Evolutionary conservation across 2,329 filamentous ascomycete species (phyloP).

Genomic region (Juglanconis sp.): DNA sequence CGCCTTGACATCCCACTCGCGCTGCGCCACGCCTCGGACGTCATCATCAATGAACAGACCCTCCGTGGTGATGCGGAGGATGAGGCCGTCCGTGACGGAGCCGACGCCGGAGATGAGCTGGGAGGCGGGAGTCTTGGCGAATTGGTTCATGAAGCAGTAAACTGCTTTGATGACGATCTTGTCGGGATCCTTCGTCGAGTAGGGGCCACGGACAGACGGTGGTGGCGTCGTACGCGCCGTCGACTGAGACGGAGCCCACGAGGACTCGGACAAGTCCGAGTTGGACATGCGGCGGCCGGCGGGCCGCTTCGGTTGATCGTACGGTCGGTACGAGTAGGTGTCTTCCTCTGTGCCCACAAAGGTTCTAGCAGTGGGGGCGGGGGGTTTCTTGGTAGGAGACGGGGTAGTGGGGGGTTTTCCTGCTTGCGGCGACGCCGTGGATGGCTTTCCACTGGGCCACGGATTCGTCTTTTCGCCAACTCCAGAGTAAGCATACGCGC

Average conservation of each 20-base stretch:
- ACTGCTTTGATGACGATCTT: constrained; percentile 96
- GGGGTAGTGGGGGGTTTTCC: constrained; percentile 29
- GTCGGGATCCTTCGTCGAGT: constrained; percentile 84
- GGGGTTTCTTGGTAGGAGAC: constrained; percentile 39
- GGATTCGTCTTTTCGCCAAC: constrained; percentile 68
- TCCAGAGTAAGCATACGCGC: constrained; percentile 61
- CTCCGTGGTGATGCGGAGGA: constrained; percentile 88
- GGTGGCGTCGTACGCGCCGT: constrained; percentile 82
- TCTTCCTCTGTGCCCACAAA: constrained; percentile 62
- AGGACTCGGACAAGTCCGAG: constrained; percentile 76
- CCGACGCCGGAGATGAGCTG: constrained; percentile 83
- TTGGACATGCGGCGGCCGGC: constrained; percentile 57
- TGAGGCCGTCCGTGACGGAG: constrained; percentile 84
- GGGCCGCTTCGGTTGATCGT: constrained; percentile 64
- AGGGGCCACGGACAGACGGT: constrained; percentile 72
- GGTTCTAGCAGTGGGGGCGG: constrained; percentile 51
- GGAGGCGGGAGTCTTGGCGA: constrained; percentile 82
- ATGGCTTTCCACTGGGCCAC: constrained; percentile 62
- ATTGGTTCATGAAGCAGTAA: constrained; percentile 87
- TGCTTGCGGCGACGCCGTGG: constrained; percentile 30
- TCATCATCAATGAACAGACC: constrained; percentile 98
- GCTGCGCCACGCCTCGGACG: constrained; percentile 82
- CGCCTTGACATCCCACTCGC: constrained; percentile 98
- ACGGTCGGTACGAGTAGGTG: constrained; percentile 71
- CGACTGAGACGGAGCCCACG: constrained; percentile 79